Percentiles rank a stretch among this genome's conserved stretches.
Conservation (phyloP, 371 early-diverging fungal species). For the Phascolomyces articulosus region DNA sequence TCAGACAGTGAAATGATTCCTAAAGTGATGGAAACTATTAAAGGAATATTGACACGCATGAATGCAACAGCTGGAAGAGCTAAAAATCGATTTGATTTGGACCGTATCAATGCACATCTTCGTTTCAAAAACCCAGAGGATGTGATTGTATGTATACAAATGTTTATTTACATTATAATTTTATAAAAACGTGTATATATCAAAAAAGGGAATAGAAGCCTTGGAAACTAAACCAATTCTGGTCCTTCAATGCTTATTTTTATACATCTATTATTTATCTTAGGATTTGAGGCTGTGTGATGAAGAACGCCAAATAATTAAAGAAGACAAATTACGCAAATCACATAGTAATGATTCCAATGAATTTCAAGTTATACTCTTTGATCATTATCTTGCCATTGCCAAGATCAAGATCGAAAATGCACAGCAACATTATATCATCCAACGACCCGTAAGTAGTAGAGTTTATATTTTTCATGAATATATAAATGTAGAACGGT, state of each 20-base stretch:
- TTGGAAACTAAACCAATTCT: neutral
- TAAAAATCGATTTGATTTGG: slow-evolving; percentile 77
- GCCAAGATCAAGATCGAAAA: slow-evolving; percentile 57
- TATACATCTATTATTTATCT: neutral
- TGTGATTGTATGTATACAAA: slow-evolving; percentile 66
- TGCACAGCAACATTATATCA: slow-evolving; percentile 29
- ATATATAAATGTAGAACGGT: too few relatives aligned
- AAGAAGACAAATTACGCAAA: slow-evolving; percentile 75
- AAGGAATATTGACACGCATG: slow-evolving; percentile 70
- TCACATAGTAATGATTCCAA: slow-evolving; percentile 53
- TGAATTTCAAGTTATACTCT: slow-evolving; percentile 77
- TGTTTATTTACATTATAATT: too few relatives aligned
- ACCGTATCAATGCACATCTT: slow-evolving; percentile 30
- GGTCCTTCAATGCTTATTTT: neutral
- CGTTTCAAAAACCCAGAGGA: slow-evolving; percentile 32
- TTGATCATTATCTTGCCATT: slow-evolving; percentile 87
- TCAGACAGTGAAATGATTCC: slow-evolving; percentile 70
- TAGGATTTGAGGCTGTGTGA: slow-evolving; percentile 77
- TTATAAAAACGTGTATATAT: too few relatives aligned
- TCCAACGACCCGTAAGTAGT: slow-evolving; percentile 28
- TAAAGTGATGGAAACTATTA: slow-evolving; percentile 67
- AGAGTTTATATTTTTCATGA: neutral
- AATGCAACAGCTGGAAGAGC: slow-evolving; percentile 85
- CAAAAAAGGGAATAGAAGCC: neutral
- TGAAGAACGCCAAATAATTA: slow-evolving; percentile 73